Evolutionary conservation across 345 rosid genomes (phyloP).

Genomic region (Citrus unshiu): DNA sequence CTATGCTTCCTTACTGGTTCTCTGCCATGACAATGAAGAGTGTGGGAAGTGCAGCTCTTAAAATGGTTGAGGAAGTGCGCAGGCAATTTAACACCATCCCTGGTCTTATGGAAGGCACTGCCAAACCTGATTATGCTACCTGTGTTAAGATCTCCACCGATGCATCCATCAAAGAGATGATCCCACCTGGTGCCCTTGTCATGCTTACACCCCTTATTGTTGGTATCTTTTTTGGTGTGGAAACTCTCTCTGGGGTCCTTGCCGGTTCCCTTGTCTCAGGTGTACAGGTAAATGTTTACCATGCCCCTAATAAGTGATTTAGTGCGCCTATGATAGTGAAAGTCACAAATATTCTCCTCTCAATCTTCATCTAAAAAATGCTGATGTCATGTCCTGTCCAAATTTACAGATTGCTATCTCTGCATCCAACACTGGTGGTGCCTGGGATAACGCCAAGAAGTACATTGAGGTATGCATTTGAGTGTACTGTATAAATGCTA

Average conservation of each 20-base stretch:
- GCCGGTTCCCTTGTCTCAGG: constrained; percentile 96
- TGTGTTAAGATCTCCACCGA: constrained; percentile 97
- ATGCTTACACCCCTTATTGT: constrained; percentile 93
- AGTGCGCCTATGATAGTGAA: background rate
- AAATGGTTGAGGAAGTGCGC: constrained; percentile 97
- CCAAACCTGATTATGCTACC: constrained; percentile 91
- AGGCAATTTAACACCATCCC: constrained; percentile 96
- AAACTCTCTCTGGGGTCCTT: constrained; percentile 86
- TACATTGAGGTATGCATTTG: constrained; percentile 70
- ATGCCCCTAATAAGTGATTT: background rate
- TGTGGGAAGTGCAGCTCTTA: constrained; percentile 92
- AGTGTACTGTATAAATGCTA: background rate
- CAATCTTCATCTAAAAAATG: background rate
- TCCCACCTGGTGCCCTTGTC: constrained; percentile 95
- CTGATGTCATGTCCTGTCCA: background rate
- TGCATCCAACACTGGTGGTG: constrained; percentile 97
- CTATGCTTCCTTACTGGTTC: constrained; percentile 99
- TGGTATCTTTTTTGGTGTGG: constrained; percentile 82
- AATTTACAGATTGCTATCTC: constrained; percentile 77
- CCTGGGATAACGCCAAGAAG: constrained; percentile 99
- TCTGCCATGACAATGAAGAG: constrained; percentile 99
- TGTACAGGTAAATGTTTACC: constrained; percentile 59
- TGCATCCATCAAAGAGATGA: constrained; percentile 97
- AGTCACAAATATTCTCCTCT: background rate
- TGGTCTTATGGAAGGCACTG: constrained; percentile 86